Base-by-base conservation (phyloP, 441 rosid genomes). In the Daphne laureola region DNA sequence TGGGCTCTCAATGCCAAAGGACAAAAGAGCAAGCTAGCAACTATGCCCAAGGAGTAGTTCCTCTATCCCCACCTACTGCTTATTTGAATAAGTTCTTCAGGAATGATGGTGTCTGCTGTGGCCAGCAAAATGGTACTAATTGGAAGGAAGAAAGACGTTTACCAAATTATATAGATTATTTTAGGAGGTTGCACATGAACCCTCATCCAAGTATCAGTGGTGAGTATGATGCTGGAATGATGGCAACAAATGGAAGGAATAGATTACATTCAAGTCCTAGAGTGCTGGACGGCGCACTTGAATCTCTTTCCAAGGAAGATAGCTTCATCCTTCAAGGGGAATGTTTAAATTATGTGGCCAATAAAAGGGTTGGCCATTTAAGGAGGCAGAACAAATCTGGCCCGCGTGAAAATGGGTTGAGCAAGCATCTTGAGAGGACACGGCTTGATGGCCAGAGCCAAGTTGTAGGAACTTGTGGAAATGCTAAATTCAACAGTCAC, bases 321-420 rank as follows among this genome's bases (percentile, higher is more conserved):
- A 57, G 70, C 53, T 65, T 70, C 58, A 65, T 73, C 45, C 21
- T 60, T 46, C 64, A 62, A 49, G 59, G 69, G 25, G 59, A 61
- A 41, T 55, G 54, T 51, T 56, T 68, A 21, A 59, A 54, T 58
- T 55, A 54, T 45, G 14, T 36, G 40, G 17, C 16, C 17, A 63
- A 64, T 54, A 67, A 51, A 42, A 54, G 68, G 55, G 11, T 63
- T 41, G 57, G 44, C 68, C 50, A 52, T 40, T 47, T 57, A 43
- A 42, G 53, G 36, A 48, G 45, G 65, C 56, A 14, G 17, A 50
- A 60, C 49, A 66, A 51, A 27, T 49, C 43, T 31, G 25, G 43
- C n/a, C 27, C 9, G 4, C 53, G 51, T n/a, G 70, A 41, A 38
- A 14, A 54, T 42, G 58, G 50, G 48, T 17, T 14, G 18, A 62